Base-by-base conservation (phyloP, 177 flowering plant species). In the Tripterygium wilfordii region DNA sequence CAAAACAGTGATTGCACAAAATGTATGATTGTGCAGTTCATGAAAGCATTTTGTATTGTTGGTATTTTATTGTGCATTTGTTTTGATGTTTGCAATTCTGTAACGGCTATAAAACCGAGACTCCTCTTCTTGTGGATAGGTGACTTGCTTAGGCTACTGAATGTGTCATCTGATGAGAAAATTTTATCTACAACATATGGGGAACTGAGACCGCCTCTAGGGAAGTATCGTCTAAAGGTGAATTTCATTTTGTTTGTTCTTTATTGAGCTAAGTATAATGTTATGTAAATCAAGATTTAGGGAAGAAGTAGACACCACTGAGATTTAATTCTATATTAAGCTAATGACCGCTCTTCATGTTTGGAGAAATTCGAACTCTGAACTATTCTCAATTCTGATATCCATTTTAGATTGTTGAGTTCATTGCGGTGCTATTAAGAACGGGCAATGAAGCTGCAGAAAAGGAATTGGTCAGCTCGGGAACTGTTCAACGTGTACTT, bases 211-310 rank as follows among this genome's bases (percentile, higher is more conserved):
- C 96, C 96, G 24, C 96, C 96, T 52, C 83, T 88, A 25, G 96
- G 96, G 27, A 85, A 77, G 60, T 83, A 85, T 66, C 90, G 94
- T 3, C 49, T 88, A 31, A 87, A 87, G 96, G 96, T 82, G 33
- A 12, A 30, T 16, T 25, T 23, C 14, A n/a, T 9, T 1, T 30
- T 42, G 30, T 24, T 24, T 30, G 19, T 21, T 55, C 4, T 32
- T 5, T 23, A 18, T 16, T 3, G 21, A 7, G 7, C 12, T 30
- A 6, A 30, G 12, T 30, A 30, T 6, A 30, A 6, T 30, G 33
- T 30, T 30, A 12, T 30, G 8, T 30, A 30, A n/a, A n/a, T n/a
- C n/a, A n/a, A n/a, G n/a, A n/a, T n/a, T n/a, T n/a, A n/a, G n/a
- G n/a, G n/a, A n/a, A n/a, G n/a, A n/a, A n/a, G n/a, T n/a, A n/a